phyloP scores from a whole-genome alignment of 164 flowering plant species.

The Aristolochia californica region DNA sequence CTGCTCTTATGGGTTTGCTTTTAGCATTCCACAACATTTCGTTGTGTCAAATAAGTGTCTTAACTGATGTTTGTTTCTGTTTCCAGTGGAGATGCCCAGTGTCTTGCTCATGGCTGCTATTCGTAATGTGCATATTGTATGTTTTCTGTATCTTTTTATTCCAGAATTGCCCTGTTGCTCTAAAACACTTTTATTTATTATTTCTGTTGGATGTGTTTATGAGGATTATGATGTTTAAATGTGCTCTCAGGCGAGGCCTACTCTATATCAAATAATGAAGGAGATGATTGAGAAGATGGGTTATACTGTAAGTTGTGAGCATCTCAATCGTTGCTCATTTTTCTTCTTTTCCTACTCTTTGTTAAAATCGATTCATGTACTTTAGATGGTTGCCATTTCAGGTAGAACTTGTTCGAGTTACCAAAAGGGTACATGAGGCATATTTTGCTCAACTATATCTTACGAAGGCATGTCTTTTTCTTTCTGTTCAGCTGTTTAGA shows the following conservation, averaged over 20 bases:
- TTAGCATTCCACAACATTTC: no score
- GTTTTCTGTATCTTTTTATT: conserved; percentile 12
- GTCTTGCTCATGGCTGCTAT: conserved; percentile 94
- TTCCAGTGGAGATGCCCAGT: conserved; percentile 97
- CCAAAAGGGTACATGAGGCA: conserved; percentile 95
- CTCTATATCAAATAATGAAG: conserved; percentile 78
- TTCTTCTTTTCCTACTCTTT: background rate
- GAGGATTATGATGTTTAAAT: conserved; percentile 1
- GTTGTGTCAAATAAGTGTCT: no score
- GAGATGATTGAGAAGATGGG: conserved; percentile 98
- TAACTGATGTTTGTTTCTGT: conserved; percentile 6
- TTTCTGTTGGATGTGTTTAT: background rate
- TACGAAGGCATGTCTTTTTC: conserved; percentile 38
- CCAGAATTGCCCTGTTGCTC: no score
- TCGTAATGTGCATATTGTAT: conserved; percentile 88
- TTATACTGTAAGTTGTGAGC: conserved; percentile 41
- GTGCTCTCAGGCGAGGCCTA: conserved; percentile 75
- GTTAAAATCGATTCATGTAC: background rate
- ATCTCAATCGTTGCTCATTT: background rate
- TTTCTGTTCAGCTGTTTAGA: background rate
- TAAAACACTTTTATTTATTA: no score
- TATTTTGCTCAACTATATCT: conserved; percentile 88
- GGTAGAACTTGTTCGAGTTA: conserved; percentile 91
- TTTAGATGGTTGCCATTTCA: conserved; percentile 16
- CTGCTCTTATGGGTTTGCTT: no score